Evolutionary conservation across 140 eudicot genomes (phyloP), one percentile per base, ranked within the genome.

Genomic region (Ambrosia hybrid): DNA sequence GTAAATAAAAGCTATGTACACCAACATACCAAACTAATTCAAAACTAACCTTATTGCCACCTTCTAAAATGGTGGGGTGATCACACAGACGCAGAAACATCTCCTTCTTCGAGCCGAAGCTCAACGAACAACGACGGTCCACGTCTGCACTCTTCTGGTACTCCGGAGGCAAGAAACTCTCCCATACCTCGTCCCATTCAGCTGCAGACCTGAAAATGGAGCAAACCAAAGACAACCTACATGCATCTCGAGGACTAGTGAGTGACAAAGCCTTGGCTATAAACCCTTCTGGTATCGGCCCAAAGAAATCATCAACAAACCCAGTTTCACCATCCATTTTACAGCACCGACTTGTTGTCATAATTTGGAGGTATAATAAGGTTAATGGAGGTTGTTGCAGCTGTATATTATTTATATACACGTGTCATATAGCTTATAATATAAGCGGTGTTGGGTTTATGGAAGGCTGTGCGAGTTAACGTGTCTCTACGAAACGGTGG

Each of bases 161-260:
- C 73, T 76, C 66, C 82, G 80, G 79, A 1, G 34, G 34, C 34
- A 30, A 30, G 34, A 30, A 30, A 30, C 34, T 30, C 2, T 30
- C 34, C 34, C 34, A 30, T 30, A 30, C 34, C 34, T 30, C 34
- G 2, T 84, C 89, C 69, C 92, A 86, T 43, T 80, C 81, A 2
- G 95, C 84, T 11, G 90, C 95, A 57, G 88, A 83, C 30, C 84
- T 80, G 59, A 91, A 80, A 10, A 71, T 46, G 5, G 85, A 78
- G 8, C 82, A 77, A n/a, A 87, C 88, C 33, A 65, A 65, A 0
- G 91, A 67, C 51, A 86, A 52, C 16, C 91, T 65, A 56, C 87
- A 84, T 1, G 81, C 96, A 60, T 89, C 96, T n/a, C 72, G 65
- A 4, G 96, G 92, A 33, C 78, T 79, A 4, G 96, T 89, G 6